phyloP scores from a whole-genome alignment of 306 rosid genomes.

The Quercus wislizeni region DNA sequence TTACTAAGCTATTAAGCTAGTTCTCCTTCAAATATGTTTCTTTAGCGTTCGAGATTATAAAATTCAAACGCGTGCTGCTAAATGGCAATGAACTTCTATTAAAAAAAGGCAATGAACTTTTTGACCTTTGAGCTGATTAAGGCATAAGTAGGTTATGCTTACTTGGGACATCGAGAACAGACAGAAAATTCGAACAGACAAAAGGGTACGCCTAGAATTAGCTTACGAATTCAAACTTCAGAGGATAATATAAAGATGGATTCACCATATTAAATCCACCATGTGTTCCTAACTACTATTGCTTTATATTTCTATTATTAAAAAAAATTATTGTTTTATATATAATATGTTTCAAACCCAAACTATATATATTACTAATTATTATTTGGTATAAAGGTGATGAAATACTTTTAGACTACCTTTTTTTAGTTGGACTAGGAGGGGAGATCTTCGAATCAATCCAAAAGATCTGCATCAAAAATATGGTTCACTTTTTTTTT shows the following conservation, averaged over 20 bases:
- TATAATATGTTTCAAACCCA: not conserved
- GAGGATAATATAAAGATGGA: not conserved
- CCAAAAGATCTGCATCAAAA: constrained; percentile 27
- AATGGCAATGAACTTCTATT: not conserved
- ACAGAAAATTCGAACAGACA: not conserved
- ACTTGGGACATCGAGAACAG: not conserved
- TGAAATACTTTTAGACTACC: constrained; percentile 6
- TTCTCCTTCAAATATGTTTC: too few species aligned
- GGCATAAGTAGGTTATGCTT: not conserved
- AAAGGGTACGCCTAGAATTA: not conserved
- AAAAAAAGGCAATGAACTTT: not conserved
- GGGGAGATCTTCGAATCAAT: constrained; percentile 8
- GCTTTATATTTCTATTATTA: too few species aligned
- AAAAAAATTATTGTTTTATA: not conserved
- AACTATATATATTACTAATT: not conserved
- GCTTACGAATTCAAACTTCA: not conserved
- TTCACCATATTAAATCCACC: not conserved
- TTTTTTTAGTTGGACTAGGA: not conserved
- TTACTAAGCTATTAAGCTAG: not conserved
- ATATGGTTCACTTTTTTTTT: constrained; percentile 7
- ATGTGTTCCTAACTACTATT: too few species aligned
- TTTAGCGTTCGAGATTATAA: not conserved
- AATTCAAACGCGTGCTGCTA: not conserved
- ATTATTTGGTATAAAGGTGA: constrained; percentile 3
- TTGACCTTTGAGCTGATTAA: not conserved